Evolutionary conservation across 1,139 yeast genomes (phyloP).

Genomic region (Diutina scorzettiae): DNA sequence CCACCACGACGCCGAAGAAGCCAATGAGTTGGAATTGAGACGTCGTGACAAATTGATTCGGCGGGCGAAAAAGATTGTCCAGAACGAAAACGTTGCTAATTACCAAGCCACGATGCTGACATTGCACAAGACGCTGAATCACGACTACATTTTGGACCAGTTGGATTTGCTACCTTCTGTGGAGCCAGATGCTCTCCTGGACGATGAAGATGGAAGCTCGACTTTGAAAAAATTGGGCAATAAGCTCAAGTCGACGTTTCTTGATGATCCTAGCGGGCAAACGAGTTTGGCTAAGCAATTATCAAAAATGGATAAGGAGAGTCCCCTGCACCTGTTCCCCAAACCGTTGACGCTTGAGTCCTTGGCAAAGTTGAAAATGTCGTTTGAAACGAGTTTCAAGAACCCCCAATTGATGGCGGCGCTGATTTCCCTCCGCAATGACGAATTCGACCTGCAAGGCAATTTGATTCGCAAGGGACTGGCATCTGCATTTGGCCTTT

Average conservation of each 20-base stretch:
- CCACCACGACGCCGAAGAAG: not conserved
- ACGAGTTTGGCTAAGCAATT: not conserved
- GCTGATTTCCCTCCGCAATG: not conserved
- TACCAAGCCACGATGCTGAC: not conserved
- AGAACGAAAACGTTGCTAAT: not conserved
- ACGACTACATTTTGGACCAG: slow-evolving; percentile 2
- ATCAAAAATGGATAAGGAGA: not conserved
- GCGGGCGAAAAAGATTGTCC: not conserved
- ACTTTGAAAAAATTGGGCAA: not conserved
- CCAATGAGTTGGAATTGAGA: not conserved
- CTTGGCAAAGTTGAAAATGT: not conserved
- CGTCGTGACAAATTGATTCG: not conserved
- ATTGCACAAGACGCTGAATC: not conserved
- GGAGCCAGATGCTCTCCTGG: not conserved
- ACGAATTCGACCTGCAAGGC: not conserved
- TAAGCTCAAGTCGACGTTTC: not conserved
- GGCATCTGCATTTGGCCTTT: not conserved
- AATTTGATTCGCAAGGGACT: not conserved
- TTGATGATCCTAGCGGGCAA: not conserved
- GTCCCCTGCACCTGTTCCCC: not conserved
- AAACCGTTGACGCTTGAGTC: not conserved
- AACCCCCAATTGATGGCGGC: not conserved
- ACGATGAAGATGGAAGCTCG: not conserved
- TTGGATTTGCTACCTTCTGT: not conserved
- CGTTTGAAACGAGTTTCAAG: slow-evolving; percentile 1